phyloP scores from a whole-genome alignment of 2,329 filamentous ascomycete genomes.

The Diaporthe batatas region DNA sequence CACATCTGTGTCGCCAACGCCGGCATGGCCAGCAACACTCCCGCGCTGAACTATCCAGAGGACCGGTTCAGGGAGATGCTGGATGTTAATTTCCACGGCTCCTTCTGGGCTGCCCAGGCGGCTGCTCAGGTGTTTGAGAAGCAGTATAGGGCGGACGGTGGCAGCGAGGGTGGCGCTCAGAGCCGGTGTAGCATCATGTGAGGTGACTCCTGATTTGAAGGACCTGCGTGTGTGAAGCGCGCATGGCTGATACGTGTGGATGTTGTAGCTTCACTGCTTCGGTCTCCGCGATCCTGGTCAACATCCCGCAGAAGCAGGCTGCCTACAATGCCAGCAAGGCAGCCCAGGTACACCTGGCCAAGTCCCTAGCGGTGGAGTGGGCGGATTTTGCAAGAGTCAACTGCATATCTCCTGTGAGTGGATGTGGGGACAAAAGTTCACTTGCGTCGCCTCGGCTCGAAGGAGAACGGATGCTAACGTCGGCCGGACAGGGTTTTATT shows the following conservation, averaged over 20 bases:
- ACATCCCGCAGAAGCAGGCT: conserved; percentile 56
- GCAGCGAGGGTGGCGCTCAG: conserved; percentile 37
- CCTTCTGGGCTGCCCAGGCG: conserved; percentile 59
- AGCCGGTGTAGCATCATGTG: conserved; percentile 53
- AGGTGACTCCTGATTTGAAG: not conserved
- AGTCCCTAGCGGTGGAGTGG: conserved; percentile 59
- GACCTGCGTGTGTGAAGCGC: not conserved
- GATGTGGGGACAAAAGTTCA: not conserved
- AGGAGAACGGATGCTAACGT: not conserved
- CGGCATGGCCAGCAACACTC: conserved; percentile 54
- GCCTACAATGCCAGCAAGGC: conserved; percentile 60
- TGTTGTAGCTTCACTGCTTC: conserved; percentile 52
- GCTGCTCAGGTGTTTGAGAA: conserved; percentile 55
- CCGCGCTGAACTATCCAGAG: conserved; percentile 56
- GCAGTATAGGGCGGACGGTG: conserved; percentile 47
- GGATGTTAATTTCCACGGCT: conserved; percentile 57
- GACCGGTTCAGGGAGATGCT: conserved; percentile 55
- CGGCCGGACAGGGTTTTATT: conserved; percentile 48
- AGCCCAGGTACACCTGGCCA: conserved; percentile 56
- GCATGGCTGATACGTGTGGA: not conserved
- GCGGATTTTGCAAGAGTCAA: conserved; percentile 57
- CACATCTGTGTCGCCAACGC: conserved; percentile 59
- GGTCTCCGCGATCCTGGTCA: conserved; percentile 56
- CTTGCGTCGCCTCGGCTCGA: conserved; percentile 5
- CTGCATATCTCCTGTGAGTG: conserved; percentile 53